Base-by-base conservation (phyloP, 2,329 filamentous ascomycete genomes). In the Venturiaceae sp. region DNA sequence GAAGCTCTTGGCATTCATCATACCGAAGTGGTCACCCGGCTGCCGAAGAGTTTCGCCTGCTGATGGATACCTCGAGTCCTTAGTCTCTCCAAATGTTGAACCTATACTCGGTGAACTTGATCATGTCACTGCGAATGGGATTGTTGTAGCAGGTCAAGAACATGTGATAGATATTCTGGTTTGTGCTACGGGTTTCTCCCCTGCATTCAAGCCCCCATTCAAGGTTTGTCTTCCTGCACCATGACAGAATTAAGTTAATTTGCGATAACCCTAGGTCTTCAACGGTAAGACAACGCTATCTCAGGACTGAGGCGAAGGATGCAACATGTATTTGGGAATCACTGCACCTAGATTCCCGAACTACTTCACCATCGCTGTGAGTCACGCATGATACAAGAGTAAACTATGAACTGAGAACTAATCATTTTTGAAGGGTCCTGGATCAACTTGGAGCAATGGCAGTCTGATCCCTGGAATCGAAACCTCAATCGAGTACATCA, bases 31-130 rank as follows among this genome's bases (percentile, higher is more conserved):
- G 60, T 68, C 73, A 0, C 72, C 71, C 8, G 77, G 77, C 1
- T 80, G 77, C 58, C 69, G 77, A 9, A 70, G 78, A 2, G 62
- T 78, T 19, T 80, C 78, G 0, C 79, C 79, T 0, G 78, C 77
- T 0, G 74, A 75, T 21, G 77, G 77, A 0, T 81, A 79, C 63
- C 72, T 81, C 9, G 75, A 80, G 63, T 74, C 78, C 2, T 66
- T 78, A 8, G n/a, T n/a, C n/a, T n/a, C n/a, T n/a, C 67, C 71
- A 11, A 80, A 82, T 52, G 75, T 80, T 4, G 64, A 69, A n/a
- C 70, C 72, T 6, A 69, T 77, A 32, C 70, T 69, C 26, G 71
- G 72, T 32, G 66, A 64, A 1, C 75, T 80, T 61, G 60, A 64
- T 16, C 63, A 66, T 44, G 64, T 79, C 47, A 69, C 67, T 0